Base-by-base conservation (phyloP, 2,329 filamentous ascomycete species). In the Aspergillus melleus region DNA sequence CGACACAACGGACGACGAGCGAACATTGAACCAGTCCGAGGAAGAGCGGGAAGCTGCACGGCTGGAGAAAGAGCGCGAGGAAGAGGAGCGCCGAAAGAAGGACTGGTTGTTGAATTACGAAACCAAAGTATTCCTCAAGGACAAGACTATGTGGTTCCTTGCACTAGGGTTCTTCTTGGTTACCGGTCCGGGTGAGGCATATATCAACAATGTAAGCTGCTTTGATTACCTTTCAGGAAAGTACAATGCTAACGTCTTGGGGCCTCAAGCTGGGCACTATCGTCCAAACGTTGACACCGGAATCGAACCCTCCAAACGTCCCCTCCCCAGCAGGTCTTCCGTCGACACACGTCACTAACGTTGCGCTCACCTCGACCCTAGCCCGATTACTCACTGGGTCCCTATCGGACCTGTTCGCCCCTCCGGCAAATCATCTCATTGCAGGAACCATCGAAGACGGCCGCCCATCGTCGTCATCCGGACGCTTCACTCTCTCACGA, bases 111-210 rank as follows among this genome's bases (percentile, higher is more conserved):
- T 98, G 66, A 98, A 98, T 69, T 91, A 91, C 49, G 94, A 97
- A 74, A 98, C 95, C 0, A 83, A 88, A 12, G 83, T 87, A 3
- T 99, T 98, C 74, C 82, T 99, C 10, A 83, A 86, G 24, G 95
- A 99, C 67, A 88, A 85, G 61, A 97, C 92, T 12, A 98, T 98
- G 94, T 99, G 94, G 94, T 90, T 88, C 72, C 89, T 99, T 66
- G 92, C 94, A 0, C 80, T 88, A 0, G 93, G 92, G 20, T 98
- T 99, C 77, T 91, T 98, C 76, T 84, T 98, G 63, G 91, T 96
- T 68, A 91, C 93, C 56, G 95, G 95, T 0, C 94, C 95, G 0
- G 94, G 93, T n/a, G 95, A 99, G 77, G 91, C 94, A 11, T 99
- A 97, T 74, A 92, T 98, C 78, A 99, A 98, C 79, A 99, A 98